phyloP scores from a whole-genome alignment of 345 rosid species.

The Raphanus raphanistrum region DNA sequence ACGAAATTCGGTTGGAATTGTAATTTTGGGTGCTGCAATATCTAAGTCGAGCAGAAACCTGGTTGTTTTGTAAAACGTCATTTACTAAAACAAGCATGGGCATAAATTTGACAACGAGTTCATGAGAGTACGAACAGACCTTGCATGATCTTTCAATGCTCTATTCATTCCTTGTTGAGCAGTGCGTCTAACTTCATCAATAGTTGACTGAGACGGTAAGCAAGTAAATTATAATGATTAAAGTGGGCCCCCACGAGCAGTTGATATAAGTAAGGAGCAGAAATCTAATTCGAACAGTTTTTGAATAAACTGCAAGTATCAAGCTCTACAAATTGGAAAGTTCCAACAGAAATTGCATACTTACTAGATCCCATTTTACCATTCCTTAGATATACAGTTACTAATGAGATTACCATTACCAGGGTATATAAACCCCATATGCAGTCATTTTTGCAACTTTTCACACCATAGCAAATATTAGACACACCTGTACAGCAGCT shows the following conservation, averaged over 20 bases:
- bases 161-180: slow-evolving; percentile 91
- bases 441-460: not conserved
- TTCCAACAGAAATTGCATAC: slow-evolving; percentile 14
- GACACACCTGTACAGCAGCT: slow-evolving; percentile 89
- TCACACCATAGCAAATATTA: slow-evolving; percentile 26
- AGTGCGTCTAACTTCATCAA: slow-evolving; percentile 91
- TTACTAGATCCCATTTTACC: not conserved
- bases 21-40: slow-evolving; percentile 98
- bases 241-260: slow-evolving; percentile 3
- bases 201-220: slow-evolving; percentile 68
- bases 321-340: slow-evolving; percentile 15
- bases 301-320: slow-evolving; percentile 22
- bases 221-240: slow-evolving; percentile 20
- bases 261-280: slow-evolving; percentile 18
- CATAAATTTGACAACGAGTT: slow-evolving; percentile 17
- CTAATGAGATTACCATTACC: slow-evolving; percentile 17
- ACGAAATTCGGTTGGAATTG: slow-evolving; percentile 87
- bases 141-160: slow-evolving; percentile 87
- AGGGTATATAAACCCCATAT: slow-evolving; percentile 8
- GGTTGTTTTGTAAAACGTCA: slow-evolving; percentile 35
- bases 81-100: slow-evolving; percentile 10
- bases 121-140: slow-evolving; percentile 48
- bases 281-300: not conserved
- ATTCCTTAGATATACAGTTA: slow-evolving; percentile 14
- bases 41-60: slow-evolving; percentile 96